Conservation (phyloP, 2,329 filamentous ascomycete species). For the Phoma sp. region DNA sequence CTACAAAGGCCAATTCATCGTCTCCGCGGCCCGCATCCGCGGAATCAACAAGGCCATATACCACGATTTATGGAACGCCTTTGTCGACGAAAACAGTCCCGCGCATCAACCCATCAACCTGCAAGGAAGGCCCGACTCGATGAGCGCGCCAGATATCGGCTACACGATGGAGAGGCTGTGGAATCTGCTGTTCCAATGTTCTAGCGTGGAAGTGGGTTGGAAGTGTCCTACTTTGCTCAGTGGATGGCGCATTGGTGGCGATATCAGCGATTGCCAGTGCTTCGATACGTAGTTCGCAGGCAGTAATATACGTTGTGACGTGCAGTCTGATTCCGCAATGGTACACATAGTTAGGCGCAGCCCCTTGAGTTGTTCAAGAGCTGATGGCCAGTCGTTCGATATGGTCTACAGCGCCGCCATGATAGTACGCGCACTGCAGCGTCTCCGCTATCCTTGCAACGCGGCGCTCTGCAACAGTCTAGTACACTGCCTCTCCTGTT, state of each 20-base stretch:
- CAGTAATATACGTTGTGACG: no score
- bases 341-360: no score
- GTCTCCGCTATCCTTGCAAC: no score
- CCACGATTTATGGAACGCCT: constrained; percentile 36
- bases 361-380: no score
- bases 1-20: constrained; percentile 58
- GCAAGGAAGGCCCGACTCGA: constrained; percentile 30
- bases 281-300: constrained; percentile 21
- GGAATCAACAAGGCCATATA: constrained; percentile 46
- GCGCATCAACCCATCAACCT: constrained; percentile 35
- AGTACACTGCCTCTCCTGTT: no score
- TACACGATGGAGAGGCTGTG: constrained; percentile 41
- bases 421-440: no score
- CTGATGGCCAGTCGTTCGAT: no score
- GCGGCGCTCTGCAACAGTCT: no score
- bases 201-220: constrained; percentile 34
- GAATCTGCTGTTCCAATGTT: constrained; percentile 40
- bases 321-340: no score
- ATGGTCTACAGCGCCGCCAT: no score
- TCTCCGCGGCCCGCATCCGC: constrained; percentile 52
- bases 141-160: constrained; percentile 36
- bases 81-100: constrained; percentile 36
- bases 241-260: constrained; percentile 31
- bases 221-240: constrained; percentile 38
- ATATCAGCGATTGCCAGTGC: constrained; percentile 38